Evolutionary conservation across 2,329 filamentous ascomycete genomes (phyloP).

Genomic region (Cladosporium sp.): DNA sequence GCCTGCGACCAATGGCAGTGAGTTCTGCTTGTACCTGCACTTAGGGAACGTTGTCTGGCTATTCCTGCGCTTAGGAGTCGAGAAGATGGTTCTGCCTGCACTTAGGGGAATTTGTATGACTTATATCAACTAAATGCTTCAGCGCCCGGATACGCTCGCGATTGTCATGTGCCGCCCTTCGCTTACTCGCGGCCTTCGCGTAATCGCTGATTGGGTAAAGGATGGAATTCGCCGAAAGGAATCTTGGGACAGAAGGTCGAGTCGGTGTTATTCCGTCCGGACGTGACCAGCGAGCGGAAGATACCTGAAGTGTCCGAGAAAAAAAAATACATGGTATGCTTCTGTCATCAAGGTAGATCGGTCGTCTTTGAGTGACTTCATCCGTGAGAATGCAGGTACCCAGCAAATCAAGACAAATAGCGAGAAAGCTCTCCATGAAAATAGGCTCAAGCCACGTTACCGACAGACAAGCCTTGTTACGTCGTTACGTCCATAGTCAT

Average conservation of each 20-base stretch:
- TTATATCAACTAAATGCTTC: slow-evolving; percentile 14
- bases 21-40: slow-evolving; percentile 16
- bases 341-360: neutral
- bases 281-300: neutral
- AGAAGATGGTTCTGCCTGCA: slow-evolving; percentile 12
- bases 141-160: slow-evolving; percentile 9
- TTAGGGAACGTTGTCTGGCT: slow-evolving; percentile 16
- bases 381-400: slow-evolving; percentile 11
- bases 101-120: slow-evolving; percentile 19
- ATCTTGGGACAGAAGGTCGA: neutral
- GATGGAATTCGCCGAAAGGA: neutral
- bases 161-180: slow-evolving; percentile 10
- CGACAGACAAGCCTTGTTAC: slow-evolving; percentile 1
- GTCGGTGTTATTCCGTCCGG: neutral
- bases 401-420: slow-evolving; percentile 13
- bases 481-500: neutral
- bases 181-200: slow-evolving; percentile 18
- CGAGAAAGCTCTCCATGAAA: neutral
- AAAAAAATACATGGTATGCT: neutral
- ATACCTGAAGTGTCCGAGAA: neutral
- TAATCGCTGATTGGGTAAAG: slow-evolving; percentile 12
- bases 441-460: neutral
- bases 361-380: neutral
- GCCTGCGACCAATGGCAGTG: neutral
- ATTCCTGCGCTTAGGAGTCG: slow-evolving; percentile 19